Conservation (phyloP, 2,329 filamentous ascomycete species). For the Ceratocystis colombiana region DNA sequence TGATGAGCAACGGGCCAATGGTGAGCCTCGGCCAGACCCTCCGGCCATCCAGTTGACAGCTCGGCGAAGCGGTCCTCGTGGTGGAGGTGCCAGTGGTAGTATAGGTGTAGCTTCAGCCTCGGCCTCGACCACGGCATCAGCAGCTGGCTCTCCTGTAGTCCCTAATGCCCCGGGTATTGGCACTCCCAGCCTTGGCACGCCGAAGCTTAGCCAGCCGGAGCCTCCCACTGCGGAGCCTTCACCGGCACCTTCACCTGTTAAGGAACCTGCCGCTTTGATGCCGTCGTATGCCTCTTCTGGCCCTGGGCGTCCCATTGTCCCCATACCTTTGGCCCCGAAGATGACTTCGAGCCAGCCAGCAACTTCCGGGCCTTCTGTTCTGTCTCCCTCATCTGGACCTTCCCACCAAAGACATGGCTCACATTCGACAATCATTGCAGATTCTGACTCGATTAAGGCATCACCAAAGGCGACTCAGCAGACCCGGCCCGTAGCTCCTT, state of each 20-base stretch:
- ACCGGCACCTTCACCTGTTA: slow-evolving; percentile 18
- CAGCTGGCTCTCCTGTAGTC: slow-evolving; percentile 18
- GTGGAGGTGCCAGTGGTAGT: slow-evolving; percentile 36
- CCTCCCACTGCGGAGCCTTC: slow-evolving; percentile 21
- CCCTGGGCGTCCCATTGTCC: slow-evolving; percentile 7
- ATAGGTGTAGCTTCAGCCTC: slow-evolving; percentile 26
- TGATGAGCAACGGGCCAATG: slow-evolving; percentile 44
- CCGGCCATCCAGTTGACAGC: slow-evolving; percentile 45
- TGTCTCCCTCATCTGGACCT: slow-evolving; percentile 2
- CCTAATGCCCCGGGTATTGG: slow-evolving; percentile 15
- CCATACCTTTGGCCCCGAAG: slow-evolving; percentile 4
- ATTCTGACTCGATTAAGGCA: slow-evolving; percentile 12
- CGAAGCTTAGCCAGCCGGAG: slow-evolving; percentile 20
- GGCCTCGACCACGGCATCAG: slow-evolving; percentile 11
- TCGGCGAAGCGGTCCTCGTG: slow-evolving; percentile 40
- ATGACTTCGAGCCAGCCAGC: background rate
- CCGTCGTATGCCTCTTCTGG: slow-evolving; percentile 3
- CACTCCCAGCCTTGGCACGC: slow-evolving; percentile 18
- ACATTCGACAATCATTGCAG: slow-evolving; percentile 15
- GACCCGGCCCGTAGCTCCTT: slow-evolving; percentile 1
- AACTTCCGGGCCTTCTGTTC: background rate
- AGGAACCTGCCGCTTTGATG: slow-evolving; percentile 1
- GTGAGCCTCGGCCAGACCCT: slow-evolving; percentile 51
- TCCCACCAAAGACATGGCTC: slow-evolving; percentile 18
- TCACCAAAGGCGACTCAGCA: slow-evolving; percentile 14